These are phyloP conservation scores for Blastobotrys serpentis DNA, from an alignment of 1,139 yeast species.

Conservation along the genomic window DNA sequence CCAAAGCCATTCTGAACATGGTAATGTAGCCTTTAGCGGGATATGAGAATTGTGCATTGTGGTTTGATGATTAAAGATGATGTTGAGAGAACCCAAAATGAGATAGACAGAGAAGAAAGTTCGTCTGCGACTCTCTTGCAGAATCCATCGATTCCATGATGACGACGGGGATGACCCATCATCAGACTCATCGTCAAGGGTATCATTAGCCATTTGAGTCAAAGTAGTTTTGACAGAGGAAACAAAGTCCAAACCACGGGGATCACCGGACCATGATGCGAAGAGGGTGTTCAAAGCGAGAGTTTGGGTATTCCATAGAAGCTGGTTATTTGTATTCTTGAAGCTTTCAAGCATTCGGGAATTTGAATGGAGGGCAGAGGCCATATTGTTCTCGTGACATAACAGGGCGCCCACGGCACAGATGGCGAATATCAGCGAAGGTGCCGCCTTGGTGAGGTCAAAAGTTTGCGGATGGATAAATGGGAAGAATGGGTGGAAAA, in stretches of 20 bases:
- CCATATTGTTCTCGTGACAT: constrained; percentile 34
- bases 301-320: constrained; percentile 37
- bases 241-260: constrained; percentile 34
- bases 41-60: constrained; percentile 28
- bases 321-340: constrained; percentile 26
- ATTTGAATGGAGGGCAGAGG: constrained; percentile 31
- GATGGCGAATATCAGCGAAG: constrained; percentile 36
- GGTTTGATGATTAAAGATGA: constrained; percentile 35
- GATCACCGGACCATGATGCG: constrained; percentile 38
- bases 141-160: constrained; percentile 34
- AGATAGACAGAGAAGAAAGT: constrained; percentile 36
- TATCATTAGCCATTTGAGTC: constrained; percentile 22
- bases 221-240: constrained; percentile 30
- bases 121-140: constrained; percentile 35
- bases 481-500: constrained; percentile 39
- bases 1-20: constrained; percentile 39
- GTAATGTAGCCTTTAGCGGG: constrained; percentile 31
- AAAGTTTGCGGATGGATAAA: constrained; percentile 38
- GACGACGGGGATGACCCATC: neutral
- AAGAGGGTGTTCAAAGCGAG: constrained; percentile 33
- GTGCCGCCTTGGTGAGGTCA: constrained; percentile 34
- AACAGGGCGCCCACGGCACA: constrained; percentile 40
- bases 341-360: constrained; percentile 31
- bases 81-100: constrained; percentile 34
- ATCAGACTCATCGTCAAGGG: constrained; percentile 7